Evolutionary conservation across 2,329 filamentous ascomycete genomes (phyloP).

Genomic region (Penicillium sp.): DNA sequence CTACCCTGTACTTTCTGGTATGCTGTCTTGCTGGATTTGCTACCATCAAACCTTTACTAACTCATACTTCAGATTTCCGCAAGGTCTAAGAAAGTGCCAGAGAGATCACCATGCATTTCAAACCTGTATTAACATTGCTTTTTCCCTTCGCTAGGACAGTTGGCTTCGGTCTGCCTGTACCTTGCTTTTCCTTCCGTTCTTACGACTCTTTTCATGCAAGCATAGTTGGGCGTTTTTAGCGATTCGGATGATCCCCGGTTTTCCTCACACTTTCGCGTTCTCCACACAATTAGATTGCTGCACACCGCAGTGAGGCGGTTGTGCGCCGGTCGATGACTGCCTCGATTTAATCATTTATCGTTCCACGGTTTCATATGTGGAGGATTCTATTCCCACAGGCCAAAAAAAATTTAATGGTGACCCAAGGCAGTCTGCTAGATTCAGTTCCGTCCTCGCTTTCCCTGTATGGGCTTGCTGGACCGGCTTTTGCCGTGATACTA

Average conservation of each 20-base stretch:
- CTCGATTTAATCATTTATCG: conserved; percentile 36
- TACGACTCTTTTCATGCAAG: conserved; percentile 39
- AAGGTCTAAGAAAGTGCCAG: conserved; percentile 48
- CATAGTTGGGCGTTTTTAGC: conserved; percentile 46
- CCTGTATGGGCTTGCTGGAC: conserved; percentile 6
- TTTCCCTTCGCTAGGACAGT: conserved; percentile 14
- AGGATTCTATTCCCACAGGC: conserved; percentile 7
- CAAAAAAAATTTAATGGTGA: conserved; percentile 24
- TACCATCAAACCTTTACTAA: conserved; percentile 20
- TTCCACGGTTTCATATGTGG: conserved; percentile 16
- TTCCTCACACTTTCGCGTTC: conserved; percentile 21
- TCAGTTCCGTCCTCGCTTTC: conserved; percentile 10
- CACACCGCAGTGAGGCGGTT: conserved; percentile 40
- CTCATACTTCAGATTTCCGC: conserved; percentile 54
- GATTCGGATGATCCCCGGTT: conserved; percentile 32
- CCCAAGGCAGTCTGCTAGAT: conserved; percentile 9
- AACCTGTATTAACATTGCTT: conserved; percentile 30
- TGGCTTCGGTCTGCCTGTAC: conserved; percentile 8
- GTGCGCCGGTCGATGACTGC: conserved; percentile 42
- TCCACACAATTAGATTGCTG: conserved; percentile 40
- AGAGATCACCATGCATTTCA: conserved; percentile 18
- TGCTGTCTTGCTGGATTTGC: conserved; percentile 24
- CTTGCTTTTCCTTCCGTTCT: conserved; percentile 16
- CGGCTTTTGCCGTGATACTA: conserved; percentile 16
- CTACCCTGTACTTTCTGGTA: conserved; percentile 89